phyloP scores from a whole-genome alignment of 768 basidiomycete species.

The Phaeolepiota aurea region DNA sequence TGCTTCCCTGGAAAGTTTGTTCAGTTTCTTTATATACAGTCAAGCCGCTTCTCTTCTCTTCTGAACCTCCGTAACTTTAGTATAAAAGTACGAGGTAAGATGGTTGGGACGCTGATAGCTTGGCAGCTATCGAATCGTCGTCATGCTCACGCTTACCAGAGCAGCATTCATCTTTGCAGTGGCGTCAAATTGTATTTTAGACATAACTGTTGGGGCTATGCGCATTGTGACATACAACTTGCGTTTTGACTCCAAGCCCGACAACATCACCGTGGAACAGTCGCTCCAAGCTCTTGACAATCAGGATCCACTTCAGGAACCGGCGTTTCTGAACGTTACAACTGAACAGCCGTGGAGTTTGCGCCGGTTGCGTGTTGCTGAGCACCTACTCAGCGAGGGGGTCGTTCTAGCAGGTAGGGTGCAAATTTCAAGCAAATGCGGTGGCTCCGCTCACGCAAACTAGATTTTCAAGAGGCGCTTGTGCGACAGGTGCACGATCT shows the following conservation, averaged over 20 bases:
- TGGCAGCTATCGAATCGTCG: no score
- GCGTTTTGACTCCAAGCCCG: constrained; percentile 44
- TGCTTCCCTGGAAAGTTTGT: no score
- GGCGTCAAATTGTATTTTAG: no score
- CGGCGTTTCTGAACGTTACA: constrained; percentile 18
- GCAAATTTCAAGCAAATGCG: neutral
- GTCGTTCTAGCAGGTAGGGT: constrained; percentile 29
- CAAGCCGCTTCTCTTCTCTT: no score
- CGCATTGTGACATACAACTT: constrained; percentile 43
- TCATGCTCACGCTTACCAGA: no score
- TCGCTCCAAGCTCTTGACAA: constrained; percentile 27
- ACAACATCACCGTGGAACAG: constrained; percentile 39
- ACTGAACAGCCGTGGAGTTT: constrained; percentile 50
- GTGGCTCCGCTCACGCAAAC: no score
- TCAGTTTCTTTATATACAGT: no score
- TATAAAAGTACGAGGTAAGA: no score
- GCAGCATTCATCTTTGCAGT: no score
- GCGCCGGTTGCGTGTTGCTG: constrained; percentile 37
- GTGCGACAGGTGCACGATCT: constrained; percentile 51
- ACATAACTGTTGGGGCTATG: no score
- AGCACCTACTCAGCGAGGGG: constrained; percentile 31
- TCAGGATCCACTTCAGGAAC: constrained; percentile 29
- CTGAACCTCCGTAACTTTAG: no score
- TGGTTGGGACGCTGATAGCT: no score
- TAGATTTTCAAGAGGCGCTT: constrained; percentile 48